phyloP scores from a whole-genome alignment of 805 yeast species.

The Myxozyma nipponensis region DNA sequence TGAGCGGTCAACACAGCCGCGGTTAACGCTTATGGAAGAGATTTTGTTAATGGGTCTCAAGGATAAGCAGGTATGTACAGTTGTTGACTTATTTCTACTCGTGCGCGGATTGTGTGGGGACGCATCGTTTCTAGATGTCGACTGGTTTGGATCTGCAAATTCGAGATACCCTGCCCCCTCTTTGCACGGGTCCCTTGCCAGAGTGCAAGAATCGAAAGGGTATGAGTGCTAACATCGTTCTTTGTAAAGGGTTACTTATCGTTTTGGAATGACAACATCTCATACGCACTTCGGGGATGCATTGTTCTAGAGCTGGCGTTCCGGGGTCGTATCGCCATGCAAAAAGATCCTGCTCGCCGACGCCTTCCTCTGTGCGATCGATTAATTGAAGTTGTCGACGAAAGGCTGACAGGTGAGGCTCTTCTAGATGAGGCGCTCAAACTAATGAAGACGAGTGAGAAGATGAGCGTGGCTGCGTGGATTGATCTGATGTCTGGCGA shows the following conservation, averaged over 20 bases:
- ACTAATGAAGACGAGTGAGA: slow-evolving; percentile 80
- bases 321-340: slow-evolving; percentile 81
- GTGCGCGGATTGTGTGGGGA: no score
- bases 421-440: slow-evolving; percentile 89
- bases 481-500: slow-evolving; percentile 88
- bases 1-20: slow-evolving; percentile 55
- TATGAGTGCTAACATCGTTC: background rate
- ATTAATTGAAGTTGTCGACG: slow-evolving; percentile 79
- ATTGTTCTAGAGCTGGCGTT: slow-evolving; percentile 88
- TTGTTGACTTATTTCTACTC: no score
- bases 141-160: background rate
- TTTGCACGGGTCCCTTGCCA: background rate
- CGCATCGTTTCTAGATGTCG: no score
- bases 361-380: slow-evolving; percentile 86
- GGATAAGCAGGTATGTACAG: slow-evolving; percentile 71
- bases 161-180: background rate
- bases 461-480: slow-evolving; percentile 82
- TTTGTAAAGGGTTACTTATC: slow-evolving; percentile 67
- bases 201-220: background rate
- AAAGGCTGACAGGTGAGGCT: slow-evolving; percentile 88
- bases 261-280: slow-evolving; percentile 97
- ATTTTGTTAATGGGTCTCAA: slow-evolving; percentile 88
- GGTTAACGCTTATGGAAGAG: slow-evolving; percentile 92
- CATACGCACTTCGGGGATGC: slow-evolving; percentile 93
- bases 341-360: slow-evolving; percentile 87